phyloP scores from a whole-genome alignment of 2,329 filamentous ascomycete species.

The Diaporthe sp. region DNA sequence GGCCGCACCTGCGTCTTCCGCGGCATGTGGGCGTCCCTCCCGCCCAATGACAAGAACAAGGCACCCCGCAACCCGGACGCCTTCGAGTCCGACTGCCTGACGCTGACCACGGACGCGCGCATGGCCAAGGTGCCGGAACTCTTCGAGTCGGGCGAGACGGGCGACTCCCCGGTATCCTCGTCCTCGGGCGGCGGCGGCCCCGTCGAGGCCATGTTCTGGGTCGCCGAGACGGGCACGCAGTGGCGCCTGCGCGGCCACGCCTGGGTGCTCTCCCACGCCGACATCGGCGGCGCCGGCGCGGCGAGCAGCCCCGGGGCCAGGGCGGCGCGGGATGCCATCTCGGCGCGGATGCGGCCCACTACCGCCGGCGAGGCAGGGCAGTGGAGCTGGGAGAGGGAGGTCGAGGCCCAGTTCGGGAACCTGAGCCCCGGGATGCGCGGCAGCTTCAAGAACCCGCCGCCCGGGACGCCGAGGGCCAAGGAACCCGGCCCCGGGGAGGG shows the following conservation, averaged over 20 bases:
- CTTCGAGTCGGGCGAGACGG: constrained; percentile 62
- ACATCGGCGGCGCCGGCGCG: constrained; percentile 62
- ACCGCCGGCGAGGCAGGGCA: constrained; percentile 44
- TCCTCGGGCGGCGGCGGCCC: constrained; percentile 73
- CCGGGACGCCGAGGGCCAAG: constrained; percentile 72
- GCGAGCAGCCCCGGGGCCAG: constrained; percentile 63
- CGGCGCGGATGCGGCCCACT: constrained; percentile 71
- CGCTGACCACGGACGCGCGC: constrained; percentile 88
- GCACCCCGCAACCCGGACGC: constrained; percentile 76
- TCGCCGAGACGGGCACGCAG: constrained; percentile 77
- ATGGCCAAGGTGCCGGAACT: constrained; percentile 88
- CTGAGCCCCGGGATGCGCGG: constrained; percentile 85
- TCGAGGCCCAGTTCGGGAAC: constrained; percentile 93
- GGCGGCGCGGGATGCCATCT: constrained; percentile 72
- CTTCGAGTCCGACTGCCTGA: constrained; percentile 83
- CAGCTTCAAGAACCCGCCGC: constrained; percentile 79
- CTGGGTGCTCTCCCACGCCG: constrained; percentile 77
- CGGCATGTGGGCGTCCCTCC: constrained; percentile 84
- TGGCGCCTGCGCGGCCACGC: constrained; percentile 87
- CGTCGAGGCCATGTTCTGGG: constrained; percentile 91
- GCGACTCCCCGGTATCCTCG: constrained; percentile 54
- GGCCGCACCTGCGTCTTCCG: constrained; percentile 87
- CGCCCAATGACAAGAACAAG: constrained; percentile 78
- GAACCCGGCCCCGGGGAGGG: constrained; percentile 59
- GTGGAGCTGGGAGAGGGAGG: constrained; percentile 85